Evolutionary conservation across 225 moss, liverwort and hornwort species (phyloP).

Genomic region (Physcomitrellopsis africana): DNA sequence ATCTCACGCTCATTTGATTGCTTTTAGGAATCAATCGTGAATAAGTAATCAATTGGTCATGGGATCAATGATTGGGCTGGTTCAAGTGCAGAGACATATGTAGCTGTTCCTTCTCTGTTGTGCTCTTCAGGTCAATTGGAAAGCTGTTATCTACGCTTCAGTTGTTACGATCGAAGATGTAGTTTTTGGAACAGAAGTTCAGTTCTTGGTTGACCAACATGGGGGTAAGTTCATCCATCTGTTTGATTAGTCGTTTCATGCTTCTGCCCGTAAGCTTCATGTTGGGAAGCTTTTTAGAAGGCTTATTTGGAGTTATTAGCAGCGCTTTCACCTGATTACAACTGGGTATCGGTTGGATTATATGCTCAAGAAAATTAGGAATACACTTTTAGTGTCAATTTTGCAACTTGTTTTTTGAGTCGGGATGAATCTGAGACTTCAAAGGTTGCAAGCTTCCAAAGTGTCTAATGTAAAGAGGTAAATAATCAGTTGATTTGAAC

Average conservation of each 20-base stretch:
- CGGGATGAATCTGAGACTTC: not conserved
- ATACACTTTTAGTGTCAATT: not conserved
- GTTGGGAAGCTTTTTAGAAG: not conserved
- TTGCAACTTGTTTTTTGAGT: not conserved
- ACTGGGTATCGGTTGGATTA: conserved; percentile 2
- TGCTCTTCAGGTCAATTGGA: conserved; percentile 82
- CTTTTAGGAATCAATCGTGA: not conserved
- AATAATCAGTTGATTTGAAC: not conserved
- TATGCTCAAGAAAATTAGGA: conserved; percentile 11
- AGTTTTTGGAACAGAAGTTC: conserved; percentile 93
- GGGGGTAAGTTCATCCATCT: conserved; percentile 61
- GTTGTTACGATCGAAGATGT: conserved; percentile 76
- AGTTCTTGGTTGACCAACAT: conserved; percentile 91
- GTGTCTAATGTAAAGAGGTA: not conserved
- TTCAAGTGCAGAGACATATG: not conserved
- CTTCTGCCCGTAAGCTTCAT: conserved; percentile 5
- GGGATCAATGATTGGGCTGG: too few species aligned
- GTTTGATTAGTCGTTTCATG: conserved; percentile 14
- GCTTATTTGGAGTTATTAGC: not conserved
- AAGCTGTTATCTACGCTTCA: conserved; percentile 82
- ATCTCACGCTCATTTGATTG: not conserved
- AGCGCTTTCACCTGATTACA: conserved; percentile 17
- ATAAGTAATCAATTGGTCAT: conserved; percentile 10
- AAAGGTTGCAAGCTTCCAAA: not conserved
- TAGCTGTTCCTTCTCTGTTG: not conserved